Evolutionary conservation across 2,329 filamentous ascomycete species (phyloP), one percentile per base, ranked within the genome.

Genomic region (Sporothrix brunneoviolacea): DNA sequence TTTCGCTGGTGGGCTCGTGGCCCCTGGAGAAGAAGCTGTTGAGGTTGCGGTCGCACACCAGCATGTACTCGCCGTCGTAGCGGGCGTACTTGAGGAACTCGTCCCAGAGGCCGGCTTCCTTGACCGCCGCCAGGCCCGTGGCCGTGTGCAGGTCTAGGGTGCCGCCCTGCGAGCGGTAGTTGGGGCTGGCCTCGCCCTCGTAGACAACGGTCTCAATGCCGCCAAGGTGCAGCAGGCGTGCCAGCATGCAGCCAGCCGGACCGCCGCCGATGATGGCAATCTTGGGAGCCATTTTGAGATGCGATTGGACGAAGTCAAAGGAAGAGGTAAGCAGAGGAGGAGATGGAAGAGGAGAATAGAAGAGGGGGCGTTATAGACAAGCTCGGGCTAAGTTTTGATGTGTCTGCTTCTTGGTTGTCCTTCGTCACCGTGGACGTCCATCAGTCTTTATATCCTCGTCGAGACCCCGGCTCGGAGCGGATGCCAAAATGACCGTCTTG

Each of bases 131-230:
- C 28, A 80, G 70, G 0, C 78, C 77, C 1, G 72, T 73, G 3
- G 64, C 55, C 0, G 69, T 70, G 55, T 82, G 77, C 8, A 82
- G 62, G 57, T 81, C 77, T 3, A 82, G 68, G 4, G 66, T 73
- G 8, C 77, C 77, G 28, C 77, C 77, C 58, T 79, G 73, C 6
- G 63, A 67, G 37, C 73, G 67, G 48, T 69, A 70, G 53, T 71
- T 57, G n/a, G 69, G 66, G 4, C 67, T 66, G 8, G 62, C 48
- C 24, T 77, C 73, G 40, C 67, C 64, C 61, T 80, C 73, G 56
- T 73, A 82, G 22, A 82, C 62, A 7, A 68, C 73, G 53, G 70
- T 69, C 4, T 72, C 61, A 43, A 77, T 65, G 42, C 64, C 62
- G 51, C 71, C 65, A n/a, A 68, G 60, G 44, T 73, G 65, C 8